Conservation (phyloP, 1,284 basidiomycete species). For the Pseudozyma sp. region DNA sequence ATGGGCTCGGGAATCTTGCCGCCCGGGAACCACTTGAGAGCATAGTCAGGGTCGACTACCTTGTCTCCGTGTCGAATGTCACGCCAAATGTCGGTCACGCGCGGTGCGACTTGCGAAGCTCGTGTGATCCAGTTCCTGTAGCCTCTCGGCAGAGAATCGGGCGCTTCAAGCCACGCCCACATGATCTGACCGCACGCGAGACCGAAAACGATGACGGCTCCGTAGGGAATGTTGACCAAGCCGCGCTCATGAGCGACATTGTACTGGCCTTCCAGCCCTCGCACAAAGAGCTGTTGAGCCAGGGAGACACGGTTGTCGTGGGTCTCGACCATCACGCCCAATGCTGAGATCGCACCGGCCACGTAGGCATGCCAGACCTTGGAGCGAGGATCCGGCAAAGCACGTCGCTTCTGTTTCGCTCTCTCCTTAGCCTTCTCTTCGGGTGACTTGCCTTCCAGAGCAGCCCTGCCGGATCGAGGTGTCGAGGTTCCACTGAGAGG, state of each 20-base stretch:
- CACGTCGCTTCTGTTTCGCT: constrained; percentile 54
- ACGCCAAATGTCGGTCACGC: constrained; percentile 32
- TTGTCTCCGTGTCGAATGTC: constrained; percentile 26
- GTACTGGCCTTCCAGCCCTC: constrained; percentile 83
- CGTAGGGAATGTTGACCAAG: constrained; percentile 79
- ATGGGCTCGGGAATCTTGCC: constrained; percentile 61
- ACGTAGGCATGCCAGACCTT: constrained; percentile 86
- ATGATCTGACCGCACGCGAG: constrained; percentile 83
- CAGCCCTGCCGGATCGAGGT: constrained; percentile 48
- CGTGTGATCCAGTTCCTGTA: constrained; percentile 66
- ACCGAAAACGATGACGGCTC: constrained; percentile 84
- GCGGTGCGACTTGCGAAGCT: constrained; percentile 54
- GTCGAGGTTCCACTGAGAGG: constrained; percentile 45
- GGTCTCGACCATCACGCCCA: constrained; percentile 87
- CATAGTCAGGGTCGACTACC: constrained; percentile 30
- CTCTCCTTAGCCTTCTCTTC: constrained; percentile 51
- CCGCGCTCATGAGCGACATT: constrained; percentile 77
- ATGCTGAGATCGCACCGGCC: constrained; percentile 82
- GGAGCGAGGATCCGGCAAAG: constrained; percentile 64
- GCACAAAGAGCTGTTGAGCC: constrained; percentile 89
- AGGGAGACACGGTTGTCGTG: constrained; percentile 78
- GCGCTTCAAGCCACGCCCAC: constrained; percentile 79
- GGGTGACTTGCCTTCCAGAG: constrained; percentile 52
- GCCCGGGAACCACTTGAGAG: constrained; percentile 52
- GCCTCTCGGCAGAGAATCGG: constrained; percentile 50